Evolutionary conservation across 1,139 yeast genomes (phyloP).

Genomic region (Scheffersomyces cryptocercus): DNA sequence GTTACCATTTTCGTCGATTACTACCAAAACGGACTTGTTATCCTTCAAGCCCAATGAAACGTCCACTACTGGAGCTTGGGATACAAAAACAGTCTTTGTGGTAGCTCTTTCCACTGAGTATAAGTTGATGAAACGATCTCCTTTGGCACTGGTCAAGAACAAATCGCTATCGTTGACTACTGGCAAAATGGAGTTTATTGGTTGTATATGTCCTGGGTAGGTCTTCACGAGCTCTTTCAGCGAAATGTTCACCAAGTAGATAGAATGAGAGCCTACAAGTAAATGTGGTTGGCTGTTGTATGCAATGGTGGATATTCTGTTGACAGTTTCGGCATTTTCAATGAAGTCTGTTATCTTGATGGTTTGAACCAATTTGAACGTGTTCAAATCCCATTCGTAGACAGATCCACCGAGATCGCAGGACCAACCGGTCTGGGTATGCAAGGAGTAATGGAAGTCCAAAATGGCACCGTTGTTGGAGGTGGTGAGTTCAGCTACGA

Average conservation of each 20-base stretch:
- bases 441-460: constrained; percentile 48
- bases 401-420: constrained; percentile 64
- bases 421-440: constrained; percentile 56
- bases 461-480: constrained; percentile 54
- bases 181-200: constrained; percentile 50
- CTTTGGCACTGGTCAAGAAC: constrained; percentile 67
- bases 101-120: constrained; percentile 51
- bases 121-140: constrained; percentile 78
- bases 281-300: constrained; percentile 45
- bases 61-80: constrained; percentile 58
- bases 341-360: constrained; percentile 42
- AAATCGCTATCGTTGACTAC: constrained; percentile 37
- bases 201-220: constrained; percentile 75
- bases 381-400: constrained; percentile 62
- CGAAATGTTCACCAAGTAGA: constrained; percentile 50
- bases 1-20: constrained; percentile 66
- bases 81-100: constrained; percentile 58
- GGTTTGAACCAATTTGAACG: constrained; percentile 39
- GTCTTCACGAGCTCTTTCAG: constrained; percentile 41
- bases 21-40: constrained; percentile 48
- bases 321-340: constrained; percentile 36
- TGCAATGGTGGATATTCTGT: constrained; percentile 35
- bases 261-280: constrained; percentile 64
- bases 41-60: constrained; percentile 39
- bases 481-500: constrained; percentile 51